Conservation (phyloP, 1,284 basidiomycete species). For the Pseudozyma flocculosa region DNA sequence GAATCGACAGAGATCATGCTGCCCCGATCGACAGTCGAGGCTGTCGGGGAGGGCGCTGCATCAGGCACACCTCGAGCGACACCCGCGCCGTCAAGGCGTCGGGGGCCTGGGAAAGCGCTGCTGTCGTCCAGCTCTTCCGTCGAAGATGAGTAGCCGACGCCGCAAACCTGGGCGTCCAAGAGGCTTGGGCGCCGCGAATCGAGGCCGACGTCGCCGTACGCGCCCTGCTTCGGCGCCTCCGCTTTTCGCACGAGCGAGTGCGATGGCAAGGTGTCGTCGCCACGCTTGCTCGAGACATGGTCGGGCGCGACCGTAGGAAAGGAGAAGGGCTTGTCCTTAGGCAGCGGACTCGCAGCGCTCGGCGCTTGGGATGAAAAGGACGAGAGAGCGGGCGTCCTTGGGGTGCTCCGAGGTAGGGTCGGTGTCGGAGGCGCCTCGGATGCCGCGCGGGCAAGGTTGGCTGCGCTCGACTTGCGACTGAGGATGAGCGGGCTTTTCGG, state of each 20-base stretch:
- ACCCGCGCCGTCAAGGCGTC: too few species aligned
- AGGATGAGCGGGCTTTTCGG: constrained; percentile 12
- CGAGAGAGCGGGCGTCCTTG: background rate
- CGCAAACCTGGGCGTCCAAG: background rate
- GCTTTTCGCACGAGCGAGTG: too few species aligned
- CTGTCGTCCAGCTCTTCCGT: background rate
- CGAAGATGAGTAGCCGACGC: background rate
- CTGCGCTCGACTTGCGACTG: background rate
- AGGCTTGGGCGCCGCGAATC: background rate
- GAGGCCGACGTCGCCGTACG: background rate
- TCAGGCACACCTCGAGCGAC: too few species aligned
- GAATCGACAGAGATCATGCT: constrained; percentile 1
- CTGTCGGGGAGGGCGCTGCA: too few species aligned
- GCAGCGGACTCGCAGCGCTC: too few species aligned
- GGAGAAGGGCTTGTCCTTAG: too few species aligned
- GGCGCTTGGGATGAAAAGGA: background rate
- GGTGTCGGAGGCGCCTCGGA: background rate
- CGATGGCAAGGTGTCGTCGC: too few species aligned
- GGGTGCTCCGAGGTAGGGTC: background rate
- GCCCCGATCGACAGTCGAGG: background rate
- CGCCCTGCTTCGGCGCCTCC: background rate
- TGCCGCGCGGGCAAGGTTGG: background rate
- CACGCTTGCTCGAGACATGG: too few species aligned
- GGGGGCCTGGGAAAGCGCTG: background rate
- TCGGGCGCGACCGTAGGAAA: too few species aligned